phyloP scores from a whole-genome alignment of 495 filamentous ascomycete genomes.

The Coniosporium apollinis region DNA sequence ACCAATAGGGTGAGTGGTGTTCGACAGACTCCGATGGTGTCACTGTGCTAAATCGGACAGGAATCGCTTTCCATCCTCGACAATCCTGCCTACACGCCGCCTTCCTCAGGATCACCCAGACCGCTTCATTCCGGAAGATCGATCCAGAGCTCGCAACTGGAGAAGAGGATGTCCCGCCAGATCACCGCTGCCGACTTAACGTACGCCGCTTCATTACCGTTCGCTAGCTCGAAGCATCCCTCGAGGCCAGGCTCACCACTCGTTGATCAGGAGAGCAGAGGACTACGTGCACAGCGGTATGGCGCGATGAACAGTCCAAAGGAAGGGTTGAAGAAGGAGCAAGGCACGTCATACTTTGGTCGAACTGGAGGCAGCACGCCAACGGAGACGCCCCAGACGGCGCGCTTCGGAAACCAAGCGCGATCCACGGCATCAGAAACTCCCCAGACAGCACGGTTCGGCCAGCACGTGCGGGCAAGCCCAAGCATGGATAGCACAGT shows the following conservation, averaged over 20 bases:
- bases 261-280: conserved; percentile 34
- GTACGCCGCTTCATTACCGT: conserved; percentile 23
- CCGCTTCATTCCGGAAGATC: conserved; percentile 33
- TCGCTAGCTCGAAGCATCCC: conserved; percentile 32
- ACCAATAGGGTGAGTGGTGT: conserved; percentile 47
- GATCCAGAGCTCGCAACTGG: conserved; percentile 34
- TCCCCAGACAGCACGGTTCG: conserved; percentile 25
- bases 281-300: conserved; percentile 29
- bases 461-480: conserved; percentile 40
- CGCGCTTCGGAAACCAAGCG: neutral
- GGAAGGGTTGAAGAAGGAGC: conserved; percentile 32
- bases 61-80: conserved; percentile 59
- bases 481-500: conserved; percentile 65
- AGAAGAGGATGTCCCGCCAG: conserved; percentile 62
- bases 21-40: conserved; percentile 2
- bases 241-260: conserved; percentile 61
- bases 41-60: conserved; percentile 24
- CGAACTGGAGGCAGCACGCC: conserved; percentile 14
- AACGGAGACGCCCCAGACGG: conserved; percentile 2
- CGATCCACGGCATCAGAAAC: conserved; percentile 16
- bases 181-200: conserved; percentile 16
- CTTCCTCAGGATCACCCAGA: conserved; percentile 51
- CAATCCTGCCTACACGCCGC: conserved; percentile 38
- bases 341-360: conserved; percentile 34
- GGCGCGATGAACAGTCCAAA: conserved; percentile 36